Evolutionary conservation across 192 early-diverging fungal genomes (phyloP), one percentile per base, ranked within the genome.

Genomic region (Jimgerdemannia lactiflua): DNA sequence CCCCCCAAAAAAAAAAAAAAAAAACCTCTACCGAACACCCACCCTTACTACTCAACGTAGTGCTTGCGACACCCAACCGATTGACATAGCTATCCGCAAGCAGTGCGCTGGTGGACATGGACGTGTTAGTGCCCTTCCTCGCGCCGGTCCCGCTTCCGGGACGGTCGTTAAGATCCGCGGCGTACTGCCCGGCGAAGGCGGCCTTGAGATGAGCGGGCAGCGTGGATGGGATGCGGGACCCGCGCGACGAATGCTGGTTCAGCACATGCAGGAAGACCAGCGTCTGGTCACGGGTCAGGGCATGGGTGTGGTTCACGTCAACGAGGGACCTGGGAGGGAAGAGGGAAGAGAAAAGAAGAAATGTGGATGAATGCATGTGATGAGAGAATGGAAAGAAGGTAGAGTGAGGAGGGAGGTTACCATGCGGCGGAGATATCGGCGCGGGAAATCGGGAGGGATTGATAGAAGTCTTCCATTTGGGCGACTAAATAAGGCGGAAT

Each of bases 191-290:
- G 64, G 85, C 77, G 73, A 90, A 86, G 19, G 88, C 86, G 17
- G 85, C 83, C 42, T 85, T 78, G 9, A 90, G 76, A 71, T 84
- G 82, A 11, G 79, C 82, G 41, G 88, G 88, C 43, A 90, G 80
- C 41, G 75, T 67, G 14, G 78, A 67, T 3, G 88, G 88, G 10
- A 90, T 81, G 70, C 77, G 81, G 43, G 80, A 81, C 9, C 88
- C 88, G 39, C 83, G 83, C 14, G 49, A 10, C 43, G 84, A 81
- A 29, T 85, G 85, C 40, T 88, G 84, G 73, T 88, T 87, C 41
- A 90, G 74, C 20, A 90, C 82, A 71, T 90, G 88, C 59, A 86
- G 85, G 67, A 87, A 90, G 42, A 84, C 81, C 43, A 90, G 75
- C 43, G 85, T 85, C 71, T 86, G 85, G 69, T 90, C 88, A 78